These are phyloP conservation scores for Aspergillus uvarum DNA, from an alignment of 2,329 filamentous ascomycete species.

Conservation along the genomic window DNA sequence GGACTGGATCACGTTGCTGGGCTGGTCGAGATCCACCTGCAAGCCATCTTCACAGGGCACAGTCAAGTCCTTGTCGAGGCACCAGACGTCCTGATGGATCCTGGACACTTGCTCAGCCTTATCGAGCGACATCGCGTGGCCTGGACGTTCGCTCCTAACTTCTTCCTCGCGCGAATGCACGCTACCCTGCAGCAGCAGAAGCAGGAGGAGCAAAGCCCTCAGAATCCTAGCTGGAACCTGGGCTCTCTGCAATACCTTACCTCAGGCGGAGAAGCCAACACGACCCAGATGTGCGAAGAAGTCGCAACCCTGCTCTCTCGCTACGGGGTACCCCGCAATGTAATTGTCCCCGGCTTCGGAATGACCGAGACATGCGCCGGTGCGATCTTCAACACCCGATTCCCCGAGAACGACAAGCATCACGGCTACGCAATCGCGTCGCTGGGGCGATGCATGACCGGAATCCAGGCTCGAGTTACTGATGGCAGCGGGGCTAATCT, in stretches of 20 bases:
- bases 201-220: background rate
- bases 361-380: slow-evolving; percentile 56
- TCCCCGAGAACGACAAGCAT: slow-evolving; percentile 42
- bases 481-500: background rate
- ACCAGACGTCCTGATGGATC: slow-evolving; percentile 28
- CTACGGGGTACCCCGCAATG: slow-evolving; percentile 44
- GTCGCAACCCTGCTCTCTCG: slow-evolving; percentile 26
- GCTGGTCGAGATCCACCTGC: slow-evolving; percentile 54
- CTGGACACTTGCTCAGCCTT: slow-evolving; percentile 43
- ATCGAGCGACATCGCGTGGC: slow-evolving; percentile 37
- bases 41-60: slow-evolving; percentile 36
- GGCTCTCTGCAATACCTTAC: slow-evolving; percentile 21
- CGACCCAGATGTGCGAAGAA: slow-evolving; percentile 35
- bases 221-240: background rate
- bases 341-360: slow-evolving; percentile 21
- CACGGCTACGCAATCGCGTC: slow-evolving; percentile 31
- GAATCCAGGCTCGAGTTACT: slow-evolving; percentile 22
- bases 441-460: slow-evolving; percentile 22
- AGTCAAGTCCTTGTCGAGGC: slow-evolving; percentile 24
- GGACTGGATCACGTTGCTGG: slow-evolving; percentile 56
- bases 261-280: slow-evolving; percentile 51
- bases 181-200: background rate
- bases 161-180: slow-evolving; percentile 19
- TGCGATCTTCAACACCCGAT: slow-evolving; percentile 44
- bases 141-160: slow-evolving; percentile 30